Evolutionary conservation across 257 asterid species (phyloP), one percentile per base, ranked within the genome.

Genomic region (Solanum chiquidenum): DNA sequence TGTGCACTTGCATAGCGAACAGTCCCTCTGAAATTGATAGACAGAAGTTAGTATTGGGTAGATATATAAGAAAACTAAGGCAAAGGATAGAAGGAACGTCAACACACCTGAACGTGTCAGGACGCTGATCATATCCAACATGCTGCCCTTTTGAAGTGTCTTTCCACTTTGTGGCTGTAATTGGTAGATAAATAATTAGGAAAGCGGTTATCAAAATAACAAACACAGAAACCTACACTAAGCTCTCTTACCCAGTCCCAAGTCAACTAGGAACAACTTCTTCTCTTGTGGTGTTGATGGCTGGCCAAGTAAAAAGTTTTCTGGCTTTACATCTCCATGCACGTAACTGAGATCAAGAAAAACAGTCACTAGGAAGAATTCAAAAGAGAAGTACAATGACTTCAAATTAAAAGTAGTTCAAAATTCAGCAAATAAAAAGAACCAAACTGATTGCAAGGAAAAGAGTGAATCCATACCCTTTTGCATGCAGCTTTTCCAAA

Each of bases 261-360:
- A 55, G 90, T 92, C 94, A 87, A 92, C 94, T 82, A 92, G 94
- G 88, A 92, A 92, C 89, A 92, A 88, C 90, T 91, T 92, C 85
- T 92, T 92, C 88, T 91, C 94, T 86, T 92, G 91, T 27, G 89
- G 52, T 9, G 94, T 92, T 87, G 93, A 86, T 27, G 90, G 94
- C 85, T 89, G 92, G 40, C 94, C 94, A 71, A 92, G 91, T 86
- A 92, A 88, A 88, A 90, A 92, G 89, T 92, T 90, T 89, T 92
- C 94, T 16, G 94, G 94, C 88, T 92, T 92, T 73, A 92, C 94
- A 83, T 92, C 94, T 84, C 94, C 94, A 34, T 92, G 94, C 86
- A 92, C 93, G 62, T 90, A 92, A 86, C 94, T 92, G 55, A 34
- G 27, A 34, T 29, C 21, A 64, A 76, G 34, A 71, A 72, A 5